Conservation (phyloP, 2,329 filamentous ascomycete genomes). For the Aspergillus tubingensis region DNA sequence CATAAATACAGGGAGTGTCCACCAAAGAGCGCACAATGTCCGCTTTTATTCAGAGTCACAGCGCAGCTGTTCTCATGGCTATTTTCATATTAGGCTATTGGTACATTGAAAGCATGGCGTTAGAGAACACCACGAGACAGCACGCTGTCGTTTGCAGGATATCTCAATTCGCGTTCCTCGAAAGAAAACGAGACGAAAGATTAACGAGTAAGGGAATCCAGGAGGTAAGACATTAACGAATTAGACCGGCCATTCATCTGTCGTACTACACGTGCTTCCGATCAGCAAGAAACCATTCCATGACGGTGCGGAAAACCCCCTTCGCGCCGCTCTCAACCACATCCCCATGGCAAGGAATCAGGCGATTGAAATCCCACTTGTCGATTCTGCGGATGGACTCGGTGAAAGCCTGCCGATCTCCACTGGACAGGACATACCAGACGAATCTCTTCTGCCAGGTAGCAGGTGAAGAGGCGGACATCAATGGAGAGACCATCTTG, state of each 20-base stretch:
- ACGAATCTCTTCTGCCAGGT: conserved; percentile 76
- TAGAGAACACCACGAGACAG: neutral
- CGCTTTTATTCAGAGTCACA: neutral
- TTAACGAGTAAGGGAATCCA: neutral
- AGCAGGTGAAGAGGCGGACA: conserved; percentile 60
- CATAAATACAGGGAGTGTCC: neutral
- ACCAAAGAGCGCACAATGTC: neutral
- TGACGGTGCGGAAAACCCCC: conserved; percentile 72
- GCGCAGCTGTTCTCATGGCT: neutral
- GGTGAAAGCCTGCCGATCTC: conserved; percentile 69
- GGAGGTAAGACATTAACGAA: neutral
- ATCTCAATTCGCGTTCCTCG: neutral
- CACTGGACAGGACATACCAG: conserved; percentile 70
- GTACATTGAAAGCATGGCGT: neutral
- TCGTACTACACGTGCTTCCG: conserved; percentile 25
- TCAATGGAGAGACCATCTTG: conserved; percentile 58
- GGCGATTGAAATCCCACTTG: conserved; percentile 78
- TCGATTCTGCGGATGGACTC: conserved; percentile 69
- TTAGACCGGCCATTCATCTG: no score
- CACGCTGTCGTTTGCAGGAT: neutral
- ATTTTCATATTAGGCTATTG: neutral
- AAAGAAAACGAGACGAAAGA: neutral
- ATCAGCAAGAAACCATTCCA: conserved; percentile 73
- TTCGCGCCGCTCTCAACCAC: conserved; percentile 76
- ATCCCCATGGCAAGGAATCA: conserved; percentile 94